phyloP scores from a whole-genome alignment of 1,139 yeast genomes.

The Geotrichum carabidarum region DNA sequence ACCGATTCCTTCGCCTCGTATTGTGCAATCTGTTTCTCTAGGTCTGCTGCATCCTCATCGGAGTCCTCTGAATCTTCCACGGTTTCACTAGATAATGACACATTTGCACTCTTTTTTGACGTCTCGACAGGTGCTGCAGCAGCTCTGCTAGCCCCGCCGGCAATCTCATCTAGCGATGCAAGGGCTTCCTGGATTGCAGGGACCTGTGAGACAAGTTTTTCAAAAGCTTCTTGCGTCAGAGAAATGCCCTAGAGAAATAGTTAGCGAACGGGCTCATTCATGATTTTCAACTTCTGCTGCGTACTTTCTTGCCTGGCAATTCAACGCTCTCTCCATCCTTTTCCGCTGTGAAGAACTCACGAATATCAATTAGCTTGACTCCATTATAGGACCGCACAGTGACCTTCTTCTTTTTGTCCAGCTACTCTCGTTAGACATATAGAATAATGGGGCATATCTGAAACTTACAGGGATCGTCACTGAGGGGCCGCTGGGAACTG shows the following conservation, averaged over 20 bases:
- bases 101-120: neutral
- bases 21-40: slow-evolving; percentile 15
- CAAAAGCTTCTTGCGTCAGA: slow-evolving; percentile 66
- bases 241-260: slow-evolving; percentile 54
- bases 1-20: slow-evolving; percentile 10
- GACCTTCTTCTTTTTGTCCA: slow-evolving; percentile 65
- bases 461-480: slow-evolving; percentile 16
- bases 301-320: slow-evolving; percentile 68
- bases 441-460: neutral
- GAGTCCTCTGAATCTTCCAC: slow-evolving; percentile 19
- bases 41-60: slow-evolving; percentile 13
- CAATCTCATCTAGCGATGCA: slow-evolving; percentile 28
- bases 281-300: neutral
- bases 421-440: slow-evolving; percentile 30
- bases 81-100: slow-evolving; percentile 6
- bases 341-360: slow-evolving; percentile 66
- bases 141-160: neutral
- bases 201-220: slow-evolving; percentile 47
- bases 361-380: slow-evolving; percentile 62
- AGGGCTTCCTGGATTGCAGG: slow-evolving; percentile 60
- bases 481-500: slow-evolving; percentile 12
- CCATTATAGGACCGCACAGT: slow-evolving; percentile 68
- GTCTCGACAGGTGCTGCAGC: slow-evolving; percentile 2
- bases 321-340: slow-evolving; percentile 44
- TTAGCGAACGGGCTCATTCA: neutral